A percentile compares a stretch with the other conserved stretches of the same genome.
phyloP scores from a whole-genome alignment of 176 grass and related monocot species.

The Oryza brachyantha region DNA sequence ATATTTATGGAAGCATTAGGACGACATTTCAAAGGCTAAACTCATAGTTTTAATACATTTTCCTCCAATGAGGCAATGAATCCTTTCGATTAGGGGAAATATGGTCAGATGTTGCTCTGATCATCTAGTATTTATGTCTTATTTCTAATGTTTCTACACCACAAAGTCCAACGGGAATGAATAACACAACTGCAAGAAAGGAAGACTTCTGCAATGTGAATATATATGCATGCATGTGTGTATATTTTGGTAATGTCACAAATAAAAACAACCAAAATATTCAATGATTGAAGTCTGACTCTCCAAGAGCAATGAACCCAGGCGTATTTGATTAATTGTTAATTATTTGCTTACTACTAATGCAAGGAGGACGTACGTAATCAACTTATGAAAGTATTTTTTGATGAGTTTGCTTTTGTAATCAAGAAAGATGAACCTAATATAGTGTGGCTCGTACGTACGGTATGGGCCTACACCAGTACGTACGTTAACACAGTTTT shows the following conservation, averaged over 20 bases:
- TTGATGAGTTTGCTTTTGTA: not conserved
- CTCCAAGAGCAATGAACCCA: not conserved
- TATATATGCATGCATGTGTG: too few species aligned
- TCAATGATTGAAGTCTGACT: not conserved
- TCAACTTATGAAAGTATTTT: not conserved
- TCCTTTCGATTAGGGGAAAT: too few species aligned
- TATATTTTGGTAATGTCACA: not conserved
- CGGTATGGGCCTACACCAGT: too few species aligned
- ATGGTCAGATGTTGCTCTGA: not conserved
- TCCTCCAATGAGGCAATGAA: too few species aligned
- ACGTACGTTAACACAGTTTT: too few species aligned
- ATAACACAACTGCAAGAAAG: not conserved
- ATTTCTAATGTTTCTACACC: not conserved
- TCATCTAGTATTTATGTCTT: not conserved
- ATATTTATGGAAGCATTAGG: too few species aligned
- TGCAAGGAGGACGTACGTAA: not conserved
- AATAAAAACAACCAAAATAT: not conserved
- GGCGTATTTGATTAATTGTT: not conserved
- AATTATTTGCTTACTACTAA: not conserved
- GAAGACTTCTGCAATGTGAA: too few species aligned
- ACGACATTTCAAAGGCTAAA: too few species aligned
- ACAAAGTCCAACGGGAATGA: not conserved
- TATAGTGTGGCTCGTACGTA: too few species aligned
- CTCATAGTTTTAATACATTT: too few species aligned
- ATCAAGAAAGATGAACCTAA: too few species aligned